Evolutionary conservation across 1,284 basidiomycete genomes (phyloP).

Genomic region (Coniferiporia weirii): DNA sequence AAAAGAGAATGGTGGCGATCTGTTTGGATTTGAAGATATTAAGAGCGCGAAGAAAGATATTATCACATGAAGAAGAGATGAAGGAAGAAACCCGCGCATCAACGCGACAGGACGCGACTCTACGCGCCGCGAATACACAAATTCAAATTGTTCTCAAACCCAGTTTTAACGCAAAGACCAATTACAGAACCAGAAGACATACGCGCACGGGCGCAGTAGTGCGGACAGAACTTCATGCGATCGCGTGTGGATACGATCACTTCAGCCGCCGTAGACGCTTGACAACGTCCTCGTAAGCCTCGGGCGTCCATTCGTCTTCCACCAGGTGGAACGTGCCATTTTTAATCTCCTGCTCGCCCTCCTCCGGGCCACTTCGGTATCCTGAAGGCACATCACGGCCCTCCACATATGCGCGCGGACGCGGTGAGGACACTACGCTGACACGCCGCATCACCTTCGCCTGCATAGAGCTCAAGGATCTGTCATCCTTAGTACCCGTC

Average conservation of each 20-base stretch:
- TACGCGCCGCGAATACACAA: too few species aligned
- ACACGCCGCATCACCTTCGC: conserved; percentile 6
- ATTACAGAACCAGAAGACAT: too few species aligned
- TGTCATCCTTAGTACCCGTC: not conserved
- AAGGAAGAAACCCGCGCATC: too few species aligned
- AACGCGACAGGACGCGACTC: too few species aligned
- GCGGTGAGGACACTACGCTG: not conserved
- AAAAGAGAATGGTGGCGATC: too few species aligned
- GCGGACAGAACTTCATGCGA: too few species aligned
- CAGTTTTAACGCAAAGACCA: too few species aligned
- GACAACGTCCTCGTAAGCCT: conserved; percentile 18
- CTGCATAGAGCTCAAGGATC: not conserved
- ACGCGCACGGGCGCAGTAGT: too few species aligned
- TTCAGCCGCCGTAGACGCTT: conserved; percentile 14
- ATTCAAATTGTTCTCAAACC: too few species aligned
- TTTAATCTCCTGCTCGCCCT: not conserved
- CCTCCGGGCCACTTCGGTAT: not conserved
- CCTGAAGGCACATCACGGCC: not conserved
- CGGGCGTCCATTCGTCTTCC: conserved; percentile 16
- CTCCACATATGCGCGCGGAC: not conserved
- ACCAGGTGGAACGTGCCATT: not conserved
- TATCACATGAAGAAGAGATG: too few species aligned
- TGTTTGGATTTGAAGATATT: too few species aligned
- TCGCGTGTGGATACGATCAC: not conserved
- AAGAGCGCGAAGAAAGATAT: too few species aligned